phyloP scores from a whole-genome alignment of 2,329 filamentous ascomycete species.

The Alternaria viburni region DNA sequence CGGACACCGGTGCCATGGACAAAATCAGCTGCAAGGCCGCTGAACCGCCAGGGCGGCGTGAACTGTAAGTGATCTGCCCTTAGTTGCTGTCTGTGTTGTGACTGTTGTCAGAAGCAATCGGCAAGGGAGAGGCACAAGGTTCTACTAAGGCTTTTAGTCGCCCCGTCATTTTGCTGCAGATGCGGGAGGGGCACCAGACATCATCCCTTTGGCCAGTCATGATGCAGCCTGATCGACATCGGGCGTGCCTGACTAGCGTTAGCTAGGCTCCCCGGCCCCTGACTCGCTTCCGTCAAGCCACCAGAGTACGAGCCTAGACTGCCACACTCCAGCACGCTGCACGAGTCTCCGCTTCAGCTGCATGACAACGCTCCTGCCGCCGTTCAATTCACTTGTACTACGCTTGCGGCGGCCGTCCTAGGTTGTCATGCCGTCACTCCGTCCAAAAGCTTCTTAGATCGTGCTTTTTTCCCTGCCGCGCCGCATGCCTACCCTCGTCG shows the following conservation, averaged over 20 bases:
- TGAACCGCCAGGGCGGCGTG: background rate
- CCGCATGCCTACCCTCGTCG: background rate
- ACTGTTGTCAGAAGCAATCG: background rate
- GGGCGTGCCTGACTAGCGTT: slow-evolving; percentile 37
- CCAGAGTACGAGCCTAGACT: slow-evolving; percentile 23
- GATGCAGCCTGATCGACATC: slow-evolving; percentile 23
- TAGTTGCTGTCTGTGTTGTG: background rate
- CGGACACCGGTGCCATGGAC: background rate
- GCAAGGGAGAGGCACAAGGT: slow-evolving; percentile 1
- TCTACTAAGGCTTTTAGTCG: background rate
- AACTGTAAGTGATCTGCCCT: background rate
- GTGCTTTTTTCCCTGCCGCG: background rate
- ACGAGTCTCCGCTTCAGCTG: slow-evolving; percentile 24
- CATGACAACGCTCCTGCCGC: slow-evolving; percentile 28
- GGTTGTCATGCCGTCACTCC: slow-evolving; percentile 29
- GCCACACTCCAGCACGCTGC: slow-evolving; percentile 16
- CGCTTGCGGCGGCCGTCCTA: slow-evolving; percentile 11
- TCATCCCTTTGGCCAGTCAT: slow-evolving; percentile 25
- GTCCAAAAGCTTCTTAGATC: slow-evolving; percentile 2
- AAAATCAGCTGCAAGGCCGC: slow-evolving; percentile 6
- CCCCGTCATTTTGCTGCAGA: slow-evolving; percentile 25
- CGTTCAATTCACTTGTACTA: slow-evolving; percentile 29
- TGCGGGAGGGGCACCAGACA: slow-evolving; percentile 23
- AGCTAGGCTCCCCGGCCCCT: slow-evolving; percentile 21
- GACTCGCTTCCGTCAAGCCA: slow-evolving; percentile 22